These are phyloP conservation scores for Talaromyces trachyspermus DNA, from an alignment of 495 filamentous ascomycete species.

Conservation along the genomic window DNA sequence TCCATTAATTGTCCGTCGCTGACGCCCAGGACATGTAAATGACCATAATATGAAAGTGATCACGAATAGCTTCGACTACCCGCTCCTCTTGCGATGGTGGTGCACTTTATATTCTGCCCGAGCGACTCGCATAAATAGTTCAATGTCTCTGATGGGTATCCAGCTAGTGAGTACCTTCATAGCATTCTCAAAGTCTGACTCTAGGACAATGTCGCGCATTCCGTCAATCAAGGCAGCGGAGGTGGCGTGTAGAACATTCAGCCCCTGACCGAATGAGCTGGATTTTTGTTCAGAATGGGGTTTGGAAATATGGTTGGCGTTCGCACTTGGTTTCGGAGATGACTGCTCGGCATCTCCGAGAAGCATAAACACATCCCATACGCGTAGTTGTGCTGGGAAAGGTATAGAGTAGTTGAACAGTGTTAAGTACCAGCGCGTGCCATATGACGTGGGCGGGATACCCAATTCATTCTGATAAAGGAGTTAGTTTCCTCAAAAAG, in stretches of 20 bases:
- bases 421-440: conserved; percentile 94
- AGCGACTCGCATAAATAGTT: conserved; percentile 90
- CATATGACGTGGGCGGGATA: conserved; percentile 86
- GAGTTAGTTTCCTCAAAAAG: background rate
- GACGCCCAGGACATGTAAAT: background rate
- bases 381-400: conserved; percentile 91
- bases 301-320: conserved; percentile 8
- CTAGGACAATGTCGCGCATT: conserved; percentile 81
- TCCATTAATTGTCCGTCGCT: too few species aligned
- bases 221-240: conserved; percentile 89
- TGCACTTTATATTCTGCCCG: conserved; percentile 83
- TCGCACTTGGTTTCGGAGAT: conserved; percentile 2
- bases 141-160: conserved; percentile 92
- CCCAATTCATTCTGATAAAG: conserved; percentile 58
- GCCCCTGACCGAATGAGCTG: conserved; percentile 51
- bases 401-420: conserved; percentile 97
- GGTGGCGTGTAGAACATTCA: conserved; percentile 88
- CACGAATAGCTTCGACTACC: conserved; percentile 1
- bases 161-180: conserved; percentile 98
- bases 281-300: background rate
- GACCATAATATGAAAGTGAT: too few species aligned
- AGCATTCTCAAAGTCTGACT: conserved; percentile 92
- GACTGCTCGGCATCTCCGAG: conserved; percentile 62
- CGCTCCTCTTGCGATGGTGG: conserved; percentile 36
- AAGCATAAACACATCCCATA: conserved; percentile 99